These are phyloP conservation scores for Pichia inconspicua DNA, from an alignment of 1,139 yeast species.

Conservation along the genomic window DNA sequence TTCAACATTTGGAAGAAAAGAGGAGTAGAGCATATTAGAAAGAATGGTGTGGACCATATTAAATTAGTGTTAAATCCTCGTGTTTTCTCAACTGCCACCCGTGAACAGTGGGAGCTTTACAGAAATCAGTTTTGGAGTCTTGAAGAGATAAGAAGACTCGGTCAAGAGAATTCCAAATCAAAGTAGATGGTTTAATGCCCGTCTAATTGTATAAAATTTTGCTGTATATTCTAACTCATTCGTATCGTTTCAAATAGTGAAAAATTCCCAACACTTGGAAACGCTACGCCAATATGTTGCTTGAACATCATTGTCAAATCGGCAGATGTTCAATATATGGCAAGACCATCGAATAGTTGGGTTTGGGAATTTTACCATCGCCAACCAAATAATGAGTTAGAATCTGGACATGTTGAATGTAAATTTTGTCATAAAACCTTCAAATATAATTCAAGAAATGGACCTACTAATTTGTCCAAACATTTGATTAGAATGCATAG, in stretches of 20 bases:
- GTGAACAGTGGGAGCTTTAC: constrained; percentile 94
- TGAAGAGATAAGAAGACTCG: constrained; percentile 66
- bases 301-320: background rate
- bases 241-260: no score
- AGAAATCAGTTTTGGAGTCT: constrained; percentile 89
- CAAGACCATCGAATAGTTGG: constrained; percentile 29
- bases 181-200: background rate
- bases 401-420: constrained; percentile 14
- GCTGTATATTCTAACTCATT: no score
- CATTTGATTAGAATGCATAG: constrained; percentile 24
- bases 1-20: background rate
- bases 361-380: constrained; percentile 26
- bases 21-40: background rate
- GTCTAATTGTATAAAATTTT: no score
- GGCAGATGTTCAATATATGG: constrained; percentile 16
- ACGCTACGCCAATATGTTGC: no score
- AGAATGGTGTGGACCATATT: constrained; percentile 45
- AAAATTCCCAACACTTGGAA: no score
- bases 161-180: constrained; percentile 1
- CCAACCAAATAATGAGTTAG: background rate
- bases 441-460: constrained; percentile 27
- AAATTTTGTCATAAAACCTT: constrained; percentile 22
- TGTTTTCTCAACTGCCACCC: constrained; percentile 68
- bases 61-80: constrained; percentile 76
- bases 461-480: constrained; percentile 28